Percentiles rank a stretch among this genome's conserved stretches.
These are phyloP conservation scores for Oenanthe javanica DNA, from an alignment of 140 eudicot species.

Conservation along the genomic window DNA sequence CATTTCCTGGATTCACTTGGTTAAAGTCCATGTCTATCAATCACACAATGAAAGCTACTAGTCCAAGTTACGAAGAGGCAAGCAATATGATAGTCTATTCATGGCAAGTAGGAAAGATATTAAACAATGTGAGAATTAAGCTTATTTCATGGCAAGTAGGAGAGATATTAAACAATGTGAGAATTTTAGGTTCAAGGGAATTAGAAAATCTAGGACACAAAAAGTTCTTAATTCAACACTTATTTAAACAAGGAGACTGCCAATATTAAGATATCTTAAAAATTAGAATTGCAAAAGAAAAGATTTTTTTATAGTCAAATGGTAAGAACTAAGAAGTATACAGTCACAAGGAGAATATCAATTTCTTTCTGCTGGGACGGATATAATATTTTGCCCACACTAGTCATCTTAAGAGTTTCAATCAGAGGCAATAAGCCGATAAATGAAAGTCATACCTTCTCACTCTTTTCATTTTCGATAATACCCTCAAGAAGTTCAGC, in stretches of 20 bases:
- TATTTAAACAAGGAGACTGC: neutral
- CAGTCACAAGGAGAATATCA: neutral
- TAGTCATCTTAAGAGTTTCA: neutral
- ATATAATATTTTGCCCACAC: neutral
- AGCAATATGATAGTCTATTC: neutral
- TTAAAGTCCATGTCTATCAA: neutral
- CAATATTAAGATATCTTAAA: neutral
- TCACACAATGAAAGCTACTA: neutral
- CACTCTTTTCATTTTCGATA: slow-evolving; percentile 59
- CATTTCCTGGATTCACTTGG: neutral
- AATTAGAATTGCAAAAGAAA: neutral
- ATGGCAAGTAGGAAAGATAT: neutral
- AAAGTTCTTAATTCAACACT: neutral
- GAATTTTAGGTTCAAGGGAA: neutral
- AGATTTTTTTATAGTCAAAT: neutral
- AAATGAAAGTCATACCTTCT: slow-evolving; percentile 50
- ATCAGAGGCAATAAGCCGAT: neutral
- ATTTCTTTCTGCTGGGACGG: neutral
- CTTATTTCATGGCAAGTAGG: neutral
- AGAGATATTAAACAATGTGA: neutral
- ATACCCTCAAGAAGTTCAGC: slow-evolving; percentile 56
- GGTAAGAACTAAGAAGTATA: neutral
- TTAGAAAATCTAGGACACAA: neutral
- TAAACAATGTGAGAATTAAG: neutral
- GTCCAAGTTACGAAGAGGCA: neutral